Evolutionary conservation across 495 filamentous ascomycete species (phyloP).

Genomic region (Collariella sp.): DNA sequence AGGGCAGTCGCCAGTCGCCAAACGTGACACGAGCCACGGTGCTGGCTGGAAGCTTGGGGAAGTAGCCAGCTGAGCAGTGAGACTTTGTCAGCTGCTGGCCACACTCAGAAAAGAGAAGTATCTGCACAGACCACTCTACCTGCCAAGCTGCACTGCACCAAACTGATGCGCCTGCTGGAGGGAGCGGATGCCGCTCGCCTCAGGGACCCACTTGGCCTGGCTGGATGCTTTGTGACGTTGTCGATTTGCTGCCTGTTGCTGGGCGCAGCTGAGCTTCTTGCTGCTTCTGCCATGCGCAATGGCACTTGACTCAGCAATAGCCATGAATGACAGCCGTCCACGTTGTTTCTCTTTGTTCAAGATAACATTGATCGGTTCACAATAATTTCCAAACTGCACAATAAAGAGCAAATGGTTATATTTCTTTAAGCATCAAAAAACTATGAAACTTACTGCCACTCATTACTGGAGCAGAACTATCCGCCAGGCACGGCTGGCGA

Average conservation of each 20-base stretch:
- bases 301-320: background rate
- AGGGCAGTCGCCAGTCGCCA: slow-evolving; percentile 23
- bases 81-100: slow-evolving; percentile 1
- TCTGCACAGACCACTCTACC: slow-evolving; percentile 1
- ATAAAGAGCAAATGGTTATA: background rate
- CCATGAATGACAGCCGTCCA: too few relatives aligned
- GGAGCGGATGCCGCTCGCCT: slow-evolving; percentile 7
- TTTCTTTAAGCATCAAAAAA: background rate
- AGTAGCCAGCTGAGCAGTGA: slow-evolving; percentile 4
- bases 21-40: slow-evolving; percentile 24
- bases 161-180: background rate
- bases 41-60: slow-evolving; percentile 18
- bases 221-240: slow-evolving; percentile 28
- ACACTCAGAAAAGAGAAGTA: background rate
- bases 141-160: slow-evolving; percentile 7
- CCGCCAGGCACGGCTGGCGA: background rate
- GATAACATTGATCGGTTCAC: too few relatives aligned
- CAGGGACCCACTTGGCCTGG: slow-evolving; percentile 13
- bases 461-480: background rate
- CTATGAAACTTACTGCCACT: background rate
- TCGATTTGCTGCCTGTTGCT: slow-evolving; percentile 30
- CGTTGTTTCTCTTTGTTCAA: too few relatives aligned
- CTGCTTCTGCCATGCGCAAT: background rate
- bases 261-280: background rate
- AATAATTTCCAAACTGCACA: background rate